Conservation (phyloP, 441 rosid genomes). For the Hura crepitans region DNA sequence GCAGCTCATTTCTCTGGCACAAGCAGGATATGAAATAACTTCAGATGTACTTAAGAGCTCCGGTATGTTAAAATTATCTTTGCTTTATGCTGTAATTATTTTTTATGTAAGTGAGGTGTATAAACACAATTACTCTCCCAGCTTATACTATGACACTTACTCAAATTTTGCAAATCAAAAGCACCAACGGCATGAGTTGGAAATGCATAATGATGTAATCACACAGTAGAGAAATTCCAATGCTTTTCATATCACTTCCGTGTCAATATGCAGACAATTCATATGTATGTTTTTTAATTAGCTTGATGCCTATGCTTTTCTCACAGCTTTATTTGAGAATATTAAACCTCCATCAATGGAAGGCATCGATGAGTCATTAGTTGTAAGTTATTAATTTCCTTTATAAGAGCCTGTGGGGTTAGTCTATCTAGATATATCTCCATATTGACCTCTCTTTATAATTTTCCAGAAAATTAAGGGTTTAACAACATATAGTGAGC, state of each 20-base stretch:
- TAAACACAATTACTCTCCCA: background rate
- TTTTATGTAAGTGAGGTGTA: background rate
- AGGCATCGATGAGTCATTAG: slow-evolving; percentile 43
- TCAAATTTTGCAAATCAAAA: background rate
- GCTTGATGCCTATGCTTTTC: background rate
- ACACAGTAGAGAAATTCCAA: background rate
- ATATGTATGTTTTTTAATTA: background rate
- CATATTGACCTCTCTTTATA: background rate
- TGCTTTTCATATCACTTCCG: background rate
- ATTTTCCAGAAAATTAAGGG: slow-evolving; percentile 7
- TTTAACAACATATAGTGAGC: background rate
- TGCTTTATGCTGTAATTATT: background rate
- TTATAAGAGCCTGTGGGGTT: slow-evolving; percentile 3
- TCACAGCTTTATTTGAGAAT: slow-evolving; percentile 12
- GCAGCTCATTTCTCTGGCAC: slow-evolving; percentile 72
- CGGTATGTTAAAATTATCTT: slow-evolving; percentile 28
- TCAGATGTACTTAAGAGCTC: slow-evolving; percentile 47
- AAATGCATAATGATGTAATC: background rate
- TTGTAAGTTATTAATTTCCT: slow-evolving; percentile 31
- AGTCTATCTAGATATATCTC: background rate
- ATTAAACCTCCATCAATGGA: slow-evolving; percentile 56
- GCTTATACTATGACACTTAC: background rate
- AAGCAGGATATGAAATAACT: slow-evolving; percentile 60
- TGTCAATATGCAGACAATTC: background rate
- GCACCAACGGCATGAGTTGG: background rate